Evolutionary conservation across 1,139 yeast genomes (phyloP), one percentile per base, ranked within the genome.

Genomic region (Hyphopichia burtonii): DNA sequence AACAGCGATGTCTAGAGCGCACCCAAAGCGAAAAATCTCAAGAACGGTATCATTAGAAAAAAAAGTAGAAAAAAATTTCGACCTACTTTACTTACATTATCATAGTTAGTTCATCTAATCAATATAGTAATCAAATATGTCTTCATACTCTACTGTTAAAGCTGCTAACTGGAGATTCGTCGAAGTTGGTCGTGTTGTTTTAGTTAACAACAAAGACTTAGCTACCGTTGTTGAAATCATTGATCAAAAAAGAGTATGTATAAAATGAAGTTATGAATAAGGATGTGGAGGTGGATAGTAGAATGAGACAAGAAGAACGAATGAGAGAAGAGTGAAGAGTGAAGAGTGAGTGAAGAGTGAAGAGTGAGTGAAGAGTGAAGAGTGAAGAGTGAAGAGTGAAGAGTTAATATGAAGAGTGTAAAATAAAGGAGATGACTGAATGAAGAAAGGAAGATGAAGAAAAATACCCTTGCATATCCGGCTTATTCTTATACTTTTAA

Each of bases 131-230:
- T 28, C 33, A 32, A 38, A 55, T 51, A 70, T 69, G 76, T 65
- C 73, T 50, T 49, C 64, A 49, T 53, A 64, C 60, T 62, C 96
- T 72, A 78, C 86, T 71, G 94, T 91, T 76, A 86, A 87, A 82
- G 87, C 96, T 74, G 82, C 96, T 76, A 88, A 87, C 91, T 91
- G 97, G 98, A 89, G 97, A 86, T 85, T 82, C 73, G 99, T 94
- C 74, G 96, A 93, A 83, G 87, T 91, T 70, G 99, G 99, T 74
- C 96, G 99, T 82, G 89, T 94, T 71, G 96, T 91, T 76, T 86
- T 91, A 71, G 72, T 93, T 73, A 76, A 82, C 83, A 79, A 82
- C 78, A 86, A 87, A 78, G 67, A 68, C 51, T 80, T 91, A 70
- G 98, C 97, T 66, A 79, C 95, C 71, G 83, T 91, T 67, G 96